phyloP scores from a whole-genome alignment of 2,329 filamentous ascomycete species.

The Colletotrichum simmondsii region DNA sequence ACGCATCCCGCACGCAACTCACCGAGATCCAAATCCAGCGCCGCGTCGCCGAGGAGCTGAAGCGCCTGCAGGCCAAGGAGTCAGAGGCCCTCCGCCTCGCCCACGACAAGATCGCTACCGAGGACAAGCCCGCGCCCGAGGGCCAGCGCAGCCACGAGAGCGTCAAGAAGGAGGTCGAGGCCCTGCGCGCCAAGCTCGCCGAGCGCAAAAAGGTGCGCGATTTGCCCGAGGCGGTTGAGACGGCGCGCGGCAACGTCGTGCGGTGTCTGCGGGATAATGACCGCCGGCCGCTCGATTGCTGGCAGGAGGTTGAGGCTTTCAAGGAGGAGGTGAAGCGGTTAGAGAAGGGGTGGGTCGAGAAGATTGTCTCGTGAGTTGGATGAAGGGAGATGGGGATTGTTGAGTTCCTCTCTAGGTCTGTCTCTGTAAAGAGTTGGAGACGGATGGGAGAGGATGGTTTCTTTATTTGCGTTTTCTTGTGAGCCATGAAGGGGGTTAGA shows the following conservation, averaged over 20 bases:
- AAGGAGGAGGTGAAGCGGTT: constrained; percentile 88
- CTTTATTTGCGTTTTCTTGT: constrained; percentile 31
- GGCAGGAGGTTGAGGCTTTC: constrained; percentile 90
- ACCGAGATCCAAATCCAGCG: constrained; percentile 89
- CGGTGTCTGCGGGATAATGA: constrained; percentile 87
- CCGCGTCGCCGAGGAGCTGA: constrained; percentile 87
- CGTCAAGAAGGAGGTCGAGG: constrained; percentile 70
- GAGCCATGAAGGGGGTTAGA: not conserved
- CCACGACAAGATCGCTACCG: constrained; percentile 69
- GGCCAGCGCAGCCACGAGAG: constrained; percentile 52
- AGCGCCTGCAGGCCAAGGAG: constrained; percentile 79
- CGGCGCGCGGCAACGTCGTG: constrained; percentile 80
- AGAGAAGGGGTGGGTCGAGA: constrained; percentile 90
- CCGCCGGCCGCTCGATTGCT: constrained; percentile 90
- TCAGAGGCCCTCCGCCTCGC: constrained; percentile 75
- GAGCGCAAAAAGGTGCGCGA: constrained; percentile 73
- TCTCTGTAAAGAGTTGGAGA: not conserved
- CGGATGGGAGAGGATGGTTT: not conserved
- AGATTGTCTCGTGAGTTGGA: constrained; percentile 66
- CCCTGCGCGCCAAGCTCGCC: constrained; percentile 69
- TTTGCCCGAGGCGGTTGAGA: constrained; percentile 77
- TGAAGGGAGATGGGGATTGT: not conserved
- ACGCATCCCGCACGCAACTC: constrained; percentile 84
- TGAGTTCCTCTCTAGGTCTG: not conserved
- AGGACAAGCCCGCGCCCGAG: constrained; percentile 43